Evolutionary conservation across 306 rosid genomes (phyloP), one percentile per base, ranked within the genome.

Genomic region (Clitoria ternatea): DNA sequence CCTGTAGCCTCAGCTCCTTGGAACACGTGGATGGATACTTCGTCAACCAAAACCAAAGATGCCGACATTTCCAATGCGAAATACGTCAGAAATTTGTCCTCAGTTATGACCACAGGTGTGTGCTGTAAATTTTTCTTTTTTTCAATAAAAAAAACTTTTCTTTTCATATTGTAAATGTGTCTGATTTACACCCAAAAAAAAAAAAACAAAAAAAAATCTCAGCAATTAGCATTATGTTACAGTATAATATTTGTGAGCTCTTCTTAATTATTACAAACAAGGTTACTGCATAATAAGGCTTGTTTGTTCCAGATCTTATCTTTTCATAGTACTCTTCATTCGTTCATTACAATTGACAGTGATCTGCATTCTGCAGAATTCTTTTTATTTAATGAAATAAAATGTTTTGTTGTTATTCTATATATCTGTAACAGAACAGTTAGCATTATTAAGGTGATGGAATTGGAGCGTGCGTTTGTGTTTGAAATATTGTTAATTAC

Each of bases 141-240:
- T n/a, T n/a, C n/a, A n/a, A 35, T 39, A 15, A 7, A n/a, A n/a
- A n/a, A n/a, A n/a, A n/a, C n/a, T 36, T 70, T 54, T 52, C 7
- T 32, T 56, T 30, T 74, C 2, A 49, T 79, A 78, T 84, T 90
- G 91, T 87, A 84, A 80, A 87, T 85, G 86, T 66, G 76, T 85
- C 83, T 73, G 72, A 85, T 80, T 54, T 12, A 50, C 27, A 54
- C 47, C 7, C 47, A 4, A 4, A 19, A 20, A 49, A 27, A 40
- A 69, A 35, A 49, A 53, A 22, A 33, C 9, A 26, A 23, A 60
- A 72, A 24, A 32, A 48, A 27, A 55, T 5, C 73, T 74, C 74
- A 66, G 70, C 45, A 67, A 14, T 69, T 62, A 27, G 74, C 70
- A 65, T 80, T 69, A 78, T 79, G 45, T 59, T 67, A 66, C 40